Percentiles rank a stretch among this genome's conserved stretches.
These are phyloP conservation scores for Pseudognaphalium luteoalbum DNA, from an alignment of 129 eudicot species.

Conservation along the genomic window DNA sequence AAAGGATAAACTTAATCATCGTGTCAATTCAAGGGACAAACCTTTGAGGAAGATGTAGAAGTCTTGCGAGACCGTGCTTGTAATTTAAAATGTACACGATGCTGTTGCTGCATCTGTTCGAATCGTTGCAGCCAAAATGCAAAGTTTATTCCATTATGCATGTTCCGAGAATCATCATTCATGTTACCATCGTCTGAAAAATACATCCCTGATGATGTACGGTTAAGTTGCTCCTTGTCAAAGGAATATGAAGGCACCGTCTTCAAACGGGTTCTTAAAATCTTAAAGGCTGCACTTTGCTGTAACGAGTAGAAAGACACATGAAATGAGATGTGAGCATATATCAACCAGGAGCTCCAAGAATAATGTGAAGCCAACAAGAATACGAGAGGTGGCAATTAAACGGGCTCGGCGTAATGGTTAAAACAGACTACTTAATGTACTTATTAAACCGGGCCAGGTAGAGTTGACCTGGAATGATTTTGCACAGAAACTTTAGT, in stretches of 20 bases:
- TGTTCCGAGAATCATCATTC: conserved; percentile 36
- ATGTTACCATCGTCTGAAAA: conserved; percentile 53
- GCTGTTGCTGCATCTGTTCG: conserved; percentile 75
- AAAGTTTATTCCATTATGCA: conserved; percentile 68
- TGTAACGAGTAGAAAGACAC: conserved; percentile 34
- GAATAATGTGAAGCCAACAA: not conserved
- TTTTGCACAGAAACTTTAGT: not conserved
- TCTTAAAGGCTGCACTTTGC: conserved; percentile 98
- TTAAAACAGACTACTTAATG: not conserved
- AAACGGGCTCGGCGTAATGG: not conserved
- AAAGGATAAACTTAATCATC: not conserved
- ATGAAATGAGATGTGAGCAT: not conserved
- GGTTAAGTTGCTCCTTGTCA: conserved; percentile 48
- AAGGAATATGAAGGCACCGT: conserved; percentile 81
- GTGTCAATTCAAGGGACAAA: conserved; percentile 14
- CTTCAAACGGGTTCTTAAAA: conserved; percentile 83
- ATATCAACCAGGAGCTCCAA: not conserved
- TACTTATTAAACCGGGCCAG: not conserved
- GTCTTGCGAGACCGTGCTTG: conserved; percentile 43
- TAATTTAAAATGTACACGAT: conserved; percentile 57
- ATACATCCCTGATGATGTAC: conserved; percentile 44
- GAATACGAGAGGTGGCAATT: not conserved
- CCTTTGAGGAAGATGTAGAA: conserved; percentile 63
- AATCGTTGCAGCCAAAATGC: conserved; percentile 67
- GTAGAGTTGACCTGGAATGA: not conserved